Percentiles rank a stretch among this genome's conserved stretches.
phyloP scores from a whole-genome alignment of 2,329 filamentous ascomycete species.

The Mariannaea elegans region DNA sequence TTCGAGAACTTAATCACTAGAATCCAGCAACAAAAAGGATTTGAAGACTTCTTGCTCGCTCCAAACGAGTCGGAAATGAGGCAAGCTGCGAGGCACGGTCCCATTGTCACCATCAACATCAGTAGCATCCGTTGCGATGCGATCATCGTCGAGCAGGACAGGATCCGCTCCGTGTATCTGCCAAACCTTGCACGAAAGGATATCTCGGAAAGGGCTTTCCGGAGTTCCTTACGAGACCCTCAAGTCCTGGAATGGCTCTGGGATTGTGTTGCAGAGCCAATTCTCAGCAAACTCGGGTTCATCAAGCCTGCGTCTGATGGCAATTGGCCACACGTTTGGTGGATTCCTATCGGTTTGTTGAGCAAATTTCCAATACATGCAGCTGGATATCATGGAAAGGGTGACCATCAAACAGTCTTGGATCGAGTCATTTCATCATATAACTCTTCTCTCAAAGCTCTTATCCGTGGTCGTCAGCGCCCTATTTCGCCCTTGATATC shows the following conservation, averaged over 20 bases:
- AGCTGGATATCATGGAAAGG: not conserved
- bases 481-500: not conserved
- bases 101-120: constrained; percentile 2
- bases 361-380: not conserved
- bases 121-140: constrained; percentile 11
- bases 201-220: too few relatives aligned
- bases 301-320: constrained; percentile 20
- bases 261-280: constrained; percentile 36
- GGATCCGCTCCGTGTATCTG: too few relatives aligned
- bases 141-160: not conserved
- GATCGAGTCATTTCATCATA: not conserved
- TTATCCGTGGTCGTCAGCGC: not conserved
- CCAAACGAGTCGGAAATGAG: too few relatives aligned
- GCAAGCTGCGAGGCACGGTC: too few relatives aligned
- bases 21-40: too few relatives aligned
- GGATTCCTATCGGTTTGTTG: not conserved
- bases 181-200: too few relatives aligned
- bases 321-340: not conserved
- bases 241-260: constrained; percentile 44
- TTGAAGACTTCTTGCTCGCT: too few relatives aligned
- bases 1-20: too few relatives aligned
- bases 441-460: not conserved
- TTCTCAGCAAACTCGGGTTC: constrained; percentile 41
- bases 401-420: not conserved
- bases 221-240: too few relatives aligned